Evolutionary conservation across 2,329 filamentous ascomycete species (phyloP).

Genomic region (Ophiocordyceps camponoti-saundersi): DNA sequence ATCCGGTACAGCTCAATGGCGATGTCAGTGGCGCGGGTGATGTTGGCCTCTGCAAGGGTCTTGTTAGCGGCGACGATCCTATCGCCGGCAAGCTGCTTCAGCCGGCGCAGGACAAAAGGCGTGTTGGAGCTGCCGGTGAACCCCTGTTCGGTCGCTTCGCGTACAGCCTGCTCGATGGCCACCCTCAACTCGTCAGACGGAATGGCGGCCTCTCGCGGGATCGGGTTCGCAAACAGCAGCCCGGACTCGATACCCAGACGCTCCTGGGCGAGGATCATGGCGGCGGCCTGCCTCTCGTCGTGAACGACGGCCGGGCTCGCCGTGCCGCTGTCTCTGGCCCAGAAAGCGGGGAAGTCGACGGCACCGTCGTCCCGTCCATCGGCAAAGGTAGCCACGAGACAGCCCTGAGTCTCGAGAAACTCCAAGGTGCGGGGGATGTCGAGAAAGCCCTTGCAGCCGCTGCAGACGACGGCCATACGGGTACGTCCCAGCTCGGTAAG

Average conservation of each 20-base stretch:
- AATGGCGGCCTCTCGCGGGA: conserved; percentile 54
- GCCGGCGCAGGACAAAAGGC: conserved; percentile 63
- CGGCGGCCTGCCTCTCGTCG: conserved; percentile 67
- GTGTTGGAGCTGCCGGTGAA: conserved; percentile 64
- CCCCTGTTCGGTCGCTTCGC: conserved; percentile 45
- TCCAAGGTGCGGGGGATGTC: conserved; percentile 85
- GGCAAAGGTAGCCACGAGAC: conserved; percentile 75
- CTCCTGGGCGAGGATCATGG: conserved; percentile 71
- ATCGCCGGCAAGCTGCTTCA: conserved; percentile 60
- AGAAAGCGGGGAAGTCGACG: conserved; percentile 86
- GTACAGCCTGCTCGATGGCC: conserved; percentile 51
- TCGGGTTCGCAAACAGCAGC: conserved; percentile 76
- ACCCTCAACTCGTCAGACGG: conserved; percentile 52
- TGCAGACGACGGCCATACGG: conserved; percentile 72
- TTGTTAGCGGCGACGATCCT: conserved; percentile 60
- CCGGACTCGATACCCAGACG: conserved; percentile 58
- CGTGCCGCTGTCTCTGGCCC: conserved; percentile 70
- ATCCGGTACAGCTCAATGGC: conserved; percentile 31
- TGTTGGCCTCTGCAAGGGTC: conserved; percentile 37
- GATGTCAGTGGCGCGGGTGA: conserved; percentile 35
- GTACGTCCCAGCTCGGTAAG: conserved; percentile 86
- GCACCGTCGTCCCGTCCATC: conserved; percentile 49
- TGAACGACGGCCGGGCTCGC: conserved; percentile 61
- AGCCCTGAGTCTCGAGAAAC: conserved; percentile 53
- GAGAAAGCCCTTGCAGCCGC: conserved; percentile 90